Evolutionary conservation across 192 early-diverging fungal genomes (phyloP).

Genomic region (Hyaloraphidium curvatum): DNA sequence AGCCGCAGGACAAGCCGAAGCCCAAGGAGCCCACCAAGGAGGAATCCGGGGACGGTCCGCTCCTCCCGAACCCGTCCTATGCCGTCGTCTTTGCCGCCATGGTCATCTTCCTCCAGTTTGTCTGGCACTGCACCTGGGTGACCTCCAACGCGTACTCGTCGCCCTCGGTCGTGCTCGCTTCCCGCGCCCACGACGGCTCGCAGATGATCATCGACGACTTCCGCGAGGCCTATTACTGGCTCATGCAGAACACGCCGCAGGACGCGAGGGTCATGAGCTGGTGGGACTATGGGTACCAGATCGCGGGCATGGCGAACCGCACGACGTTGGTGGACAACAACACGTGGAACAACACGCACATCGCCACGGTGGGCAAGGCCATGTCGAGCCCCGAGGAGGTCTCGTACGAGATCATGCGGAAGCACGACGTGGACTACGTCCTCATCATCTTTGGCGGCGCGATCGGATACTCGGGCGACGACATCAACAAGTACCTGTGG

Average conservation of each 20-base stretch:
- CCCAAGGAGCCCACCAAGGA: no score
- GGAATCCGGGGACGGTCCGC: neutral
- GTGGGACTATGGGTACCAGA: slow-evolving; percentile 99
- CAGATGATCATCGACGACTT: slow-evolving; percentile 98
- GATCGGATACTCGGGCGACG: slow-evolving; percentile 96
- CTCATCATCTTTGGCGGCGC: slow-evolving; percentile 92
- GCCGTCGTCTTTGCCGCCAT: slow-evolving; percentile 35
- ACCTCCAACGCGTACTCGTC: slow-evolving; percentile 96
- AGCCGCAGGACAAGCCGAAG: no score
- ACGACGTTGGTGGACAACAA: slow-evolving; percentile 98
- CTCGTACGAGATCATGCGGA: slow-evolving; percentile 73
- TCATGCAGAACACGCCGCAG: slow-evolving; percentile 83
- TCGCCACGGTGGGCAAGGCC: slow-evolving; percentile 91
- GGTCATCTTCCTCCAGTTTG: slow-evolving; percentile 68
- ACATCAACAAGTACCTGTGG: slow-evolving; percentile 99
- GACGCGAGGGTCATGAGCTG: slow-evolving; percentile 94
- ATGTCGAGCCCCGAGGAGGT: slow-evolving; percentile 82
- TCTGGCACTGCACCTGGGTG: slow-evolving; percentile 97
- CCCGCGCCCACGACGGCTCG: slow-evolving; percentile 67
- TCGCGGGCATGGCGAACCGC: slow-evolving; percentile 96
- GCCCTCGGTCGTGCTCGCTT: slow-evolving; percentile 93
- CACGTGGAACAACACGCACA: slow-evolving; percentile 99
- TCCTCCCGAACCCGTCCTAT: neutral
- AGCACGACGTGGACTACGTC: slow-evolving; percentile 93
- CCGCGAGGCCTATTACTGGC: slow-evolving; percentile 99